These are phyloP conservation scores for Penicillium tannophilum DNA, from an alignment of 495 filamentous ascomycete species.

Conservation along the genomic window DNA sequence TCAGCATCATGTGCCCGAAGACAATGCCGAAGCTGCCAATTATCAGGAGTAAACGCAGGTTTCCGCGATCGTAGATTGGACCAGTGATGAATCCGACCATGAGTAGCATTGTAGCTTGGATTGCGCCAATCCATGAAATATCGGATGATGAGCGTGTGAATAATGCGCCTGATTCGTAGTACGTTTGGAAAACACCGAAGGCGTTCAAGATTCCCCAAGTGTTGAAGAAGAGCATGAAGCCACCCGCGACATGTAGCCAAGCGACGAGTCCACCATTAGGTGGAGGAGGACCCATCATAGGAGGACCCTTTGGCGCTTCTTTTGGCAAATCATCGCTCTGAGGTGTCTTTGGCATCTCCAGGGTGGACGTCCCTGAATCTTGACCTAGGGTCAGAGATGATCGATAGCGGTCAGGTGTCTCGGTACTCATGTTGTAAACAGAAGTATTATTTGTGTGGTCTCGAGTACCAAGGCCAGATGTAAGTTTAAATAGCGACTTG, in stretches of 20 bases:
- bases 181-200: conserved; percentile 51
- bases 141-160: conserved; percentile 20
- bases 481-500: no score
- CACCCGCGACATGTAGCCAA: conserved; percentile 15
- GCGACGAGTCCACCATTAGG: conserved; percentile 13
- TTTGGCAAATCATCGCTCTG: no score
- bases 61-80: conserved; percentile 47
- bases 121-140: conserved; percentile 51
- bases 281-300: background rate
- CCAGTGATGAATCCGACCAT: conserved; percentile 41
- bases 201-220: conserved; percentile 19
- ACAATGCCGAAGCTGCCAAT: conserved; percentile 30
- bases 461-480: no score
- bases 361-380: no score
- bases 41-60: conserved; percentile 32
- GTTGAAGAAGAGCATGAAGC: conserved; percentile 18
- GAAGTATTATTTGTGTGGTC: no score
- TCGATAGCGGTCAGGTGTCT: no score
- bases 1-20: conserved; percentile 49
- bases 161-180: conserved; percentile 36
- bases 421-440: no score
- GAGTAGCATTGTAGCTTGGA: conserved; percentile 44
- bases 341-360: no score
- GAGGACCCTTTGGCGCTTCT: background rate
- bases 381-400: no score